These are phyloP conservation scores for Phallus indusiatus DNA, from an alignment of 768 basidiomycete genomes.

Conservation along the genomic window DNA sequence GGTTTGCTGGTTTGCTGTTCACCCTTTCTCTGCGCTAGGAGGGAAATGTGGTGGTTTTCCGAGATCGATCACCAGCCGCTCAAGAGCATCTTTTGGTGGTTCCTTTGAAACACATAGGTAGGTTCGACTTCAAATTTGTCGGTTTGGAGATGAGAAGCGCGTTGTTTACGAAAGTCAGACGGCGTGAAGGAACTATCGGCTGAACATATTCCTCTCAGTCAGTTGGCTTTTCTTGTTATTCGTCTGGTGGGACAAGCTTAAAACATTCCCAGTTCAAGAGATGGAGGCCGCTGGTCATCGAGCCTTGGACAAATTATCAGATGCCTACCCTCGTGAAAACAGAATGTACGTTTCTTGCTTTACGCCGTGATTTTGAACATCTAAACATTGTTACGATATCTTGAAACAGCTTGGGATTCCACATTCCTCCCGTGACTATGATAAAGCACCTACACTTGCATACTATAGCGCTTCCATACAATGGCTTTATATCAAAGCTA, in stretches of 20 bases:
- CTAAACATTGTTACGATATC: neutral
- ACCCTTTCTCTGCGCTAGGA: constrained; percentile 15
- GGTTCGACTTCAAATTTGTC: neutral
- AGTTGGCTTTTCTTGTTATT: constrained; percentile 12
- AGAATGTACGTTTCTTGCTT: constrained; percentile 24
- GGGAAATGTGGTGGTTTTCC: constrained; percentile 24
- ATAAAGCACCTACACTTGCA: constrained; percentile 70
- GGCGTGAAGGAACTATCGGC: constrained; percentile 42
- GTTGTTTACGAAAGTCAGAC: constrained; percentile 25
- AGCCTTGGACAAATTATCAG: constrained; percentile 38
- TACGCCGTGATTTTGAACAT: neutral
- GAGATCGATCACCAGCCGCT: constrained; percentile 26
- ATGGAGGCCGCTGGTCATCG: constrained; percentile 44
- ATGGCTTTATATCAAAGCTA: constrained; percentile 23
- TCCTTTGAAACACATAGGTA: constrained; percentile 29
- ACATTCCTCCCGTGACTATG: constrained; percentile 71
- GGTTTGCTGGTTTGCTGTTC: neutral
- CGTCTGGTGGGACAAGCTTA: neutral
- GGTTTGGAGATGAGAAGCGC: constrained; percentile 2
- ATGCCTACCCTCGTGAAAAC: constrained; percentile 32
- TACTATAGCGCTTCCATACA: constrained; percentile 60
- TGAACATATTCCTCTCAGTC: constrained; percentile 43
- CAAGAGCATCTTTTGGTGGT: constrained; percentile 28
- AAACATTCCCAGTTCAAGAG: constrained; percentile 26
- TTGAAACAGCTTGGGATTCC: constrained; percentile 58